Evolutionary conservation across 768 basidiomycete species (phyloP).

Genomic region (Podaxis sp.): DNA sequence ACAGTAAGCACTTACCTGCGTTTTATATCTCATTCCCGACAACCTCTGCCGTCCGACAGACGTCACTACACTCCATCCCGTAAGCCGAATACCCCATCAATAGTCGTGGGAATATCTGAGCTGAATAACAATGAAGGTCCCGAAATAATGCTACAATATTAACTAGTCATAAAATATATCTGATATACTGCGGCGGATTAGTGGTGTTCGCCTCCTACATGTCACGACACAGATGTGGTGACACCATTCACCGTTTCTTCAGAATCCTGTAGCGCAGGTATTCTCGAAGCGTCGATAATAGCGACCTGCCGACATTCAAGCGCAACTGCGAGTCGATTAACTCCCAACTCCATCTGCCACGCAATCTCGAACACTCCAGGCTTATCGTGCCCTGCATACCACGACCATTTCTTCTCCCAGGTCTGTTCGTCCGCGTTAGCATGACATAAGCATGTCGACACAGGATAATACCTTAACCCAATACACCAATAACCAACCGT

Average conservation of each 20-base stretch:
- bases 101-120: neutral
- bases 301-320: constrained; percentile 68
- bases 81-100: neutral
- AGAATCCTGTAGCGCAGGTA: constrained; percentile 14
- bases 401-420: constrained; percentile 58
- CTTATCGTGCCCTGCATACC: constrained; percentile 56
- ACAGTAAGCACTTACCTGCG: neutral
- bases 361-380: constrained; percentile 75
- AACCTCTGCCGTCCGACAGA: constrained; percentile 3
- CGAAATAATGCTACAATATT: neutral
- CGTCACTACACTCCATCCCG: neutral
- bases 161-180: constrained; percentile 1
- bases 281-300: constrained; percentile 47
- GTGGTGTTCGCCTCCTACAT: neutral
- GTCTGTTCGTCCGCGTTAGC: constrained; percentile 25
- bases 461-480: constrained; percentile 51
- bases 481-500: constrained; percentile 75
- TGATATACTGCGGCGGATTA: constrained; percentile 1
- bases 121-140: neutral
- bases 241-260: neutral
- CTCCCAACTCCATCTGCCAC: constrained; percentile 55
- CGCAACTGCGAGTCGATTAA: constrained; percentile 67
- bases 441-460: constrained; percentile 13
- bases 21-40: neutral
- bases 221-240: neutral